Evolutionary conservation across 2,329 filamentous ascomycete species (phyloP).

Genomic region (Penicillium sp.): DNA sequence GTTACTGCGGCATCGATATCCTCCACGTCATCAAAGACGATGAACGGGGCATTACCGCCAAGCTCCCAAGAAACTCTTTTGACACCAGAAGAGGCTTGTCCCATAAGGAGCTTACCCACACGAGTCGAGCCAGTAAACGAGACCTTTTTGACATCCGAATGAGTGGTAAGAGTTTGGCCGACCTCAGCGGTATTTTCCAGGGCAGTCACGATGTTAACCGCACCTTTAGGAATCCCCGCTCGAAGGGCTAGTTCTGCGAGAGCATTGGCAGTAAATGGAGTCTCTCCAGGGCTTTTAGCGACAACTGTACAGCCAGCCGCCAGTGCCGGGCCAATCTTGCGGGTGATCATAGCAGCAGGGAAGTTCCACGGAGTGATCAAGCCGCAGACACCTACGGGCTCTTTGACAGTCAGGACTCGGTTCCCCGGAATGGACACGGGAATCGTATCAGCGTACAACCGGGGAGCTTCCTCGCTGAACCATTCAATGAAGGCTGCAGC

Average conservation of each 20-base stretch:
- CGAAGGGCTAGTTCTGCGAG: constrained; percentile 25
- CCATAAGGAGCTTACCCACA: constrained; percentile 17
- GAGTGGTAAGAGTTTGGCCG: neutral
- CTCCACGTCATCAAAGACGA: constrained; percentile 8
- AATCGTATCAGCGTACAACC: constrained; percentile 54
- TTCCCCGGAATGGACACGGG: constrained; percentile 58
- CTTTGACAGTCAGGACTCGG: constrained; percentile 73
- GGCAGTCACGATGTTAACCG: constrained; percentile 15
- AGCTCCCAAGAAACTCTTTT: constrained; percentile 46
- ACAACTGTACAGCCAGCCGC: constrained; percentile 38
- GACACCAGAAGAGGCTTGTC: constrained; percentile 30
- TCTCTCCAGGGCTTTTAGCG: constrained; percentile 33
- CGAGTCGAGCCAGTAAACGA: constrained; percentile 13
- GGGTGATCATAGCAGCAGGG: constrained; percentile 69
- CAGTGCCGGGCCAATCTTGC: constrained; percentile 32
- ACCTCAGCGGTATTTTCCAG: constrained; percentile 25
- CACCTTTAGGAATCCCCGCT: constrained; percentile 31
- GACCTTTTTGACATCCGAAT: constrained; percentile 17
- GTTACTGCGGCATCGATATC: constrained; percentile 1
- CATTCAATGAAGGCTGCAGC: constrained; percentile 53
- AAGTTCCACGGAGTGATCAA: constrained; percentile 90
- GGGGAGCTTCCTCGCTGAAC: constrained; percentile 55
- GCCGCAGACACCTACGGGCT: constrained; percentile 80
- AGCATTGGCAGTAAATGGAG: constrained; percentile 29
- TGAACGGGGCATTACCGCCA: constrained; percentile 37